Evolutionary conservation across 2,329 filamentous ascomycete genomes (phyloP).

Genomic region (Fonsecaea monophora): DNA sequence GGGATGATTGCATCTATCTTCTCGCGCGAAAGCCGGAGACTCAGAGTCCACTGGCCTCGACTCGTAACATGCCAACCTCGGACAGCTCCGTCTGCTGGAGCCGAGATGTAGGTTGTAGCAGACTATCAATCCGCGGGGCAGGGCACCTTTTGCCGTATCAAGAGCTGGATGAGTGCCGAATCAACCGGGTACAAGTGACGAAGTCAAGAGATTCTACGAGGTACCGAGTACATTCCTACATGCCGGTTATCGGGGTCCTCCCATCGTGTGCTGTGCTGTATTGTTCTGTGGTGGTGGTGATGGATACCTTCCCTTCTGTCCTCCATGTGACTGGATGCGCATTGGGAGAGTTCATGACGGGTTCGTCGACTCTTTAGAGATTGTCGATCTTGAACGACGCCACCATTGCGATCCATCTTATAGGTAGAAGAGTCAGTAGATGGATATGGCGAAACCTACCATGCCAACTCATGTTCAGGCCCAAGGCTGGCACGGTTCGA

Average conservation of each 20-base stretch:
- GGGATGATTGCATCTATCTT: neutral
- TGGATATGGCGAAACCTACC: too few relatives aligned
- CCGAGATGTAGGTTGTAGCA: neutral
- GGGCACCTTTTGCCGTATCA: too few relatives aligned
- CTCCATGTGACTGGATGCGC: neutral
- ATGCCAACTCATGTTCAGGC: neutral
- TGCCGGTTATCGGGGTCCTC: too few relatives aligned
- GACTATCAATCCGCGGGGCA: too few relatives aligned
- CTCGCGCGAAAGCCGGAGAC: neutral
- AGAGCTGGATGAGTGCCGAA: too few relatives aligned
- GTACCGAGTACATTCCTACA: too few relatives aligned
- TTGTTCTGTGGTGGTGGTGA: neutral
- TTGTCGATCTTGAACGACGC: conserved; percentile 6
- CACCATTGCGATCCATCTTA: neutral
- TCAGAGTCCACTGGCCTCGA: neutral
- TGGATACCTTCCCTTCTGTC: conserved; percentile 2
- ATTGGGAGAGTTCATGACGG: conserved; percentile 10
- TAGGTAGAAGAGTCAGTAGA: too few relatives aligned
- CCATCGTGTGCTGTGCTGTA: too few relatives aligned
- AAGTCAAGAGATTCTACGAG: too few relatives aligned
- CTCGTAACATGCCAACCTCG: neutral
- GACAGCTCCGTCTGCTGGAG: neutral
- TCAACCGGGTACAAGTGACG: too few relatives aligned
- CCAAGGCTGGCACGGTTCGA: neutral
- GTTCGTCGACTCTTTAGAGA: conserved; percentile 1